Conservation (phyloP, 2,329 filamentous ascomycete species). For the Emmonsiellopsis sp. region DNA sequence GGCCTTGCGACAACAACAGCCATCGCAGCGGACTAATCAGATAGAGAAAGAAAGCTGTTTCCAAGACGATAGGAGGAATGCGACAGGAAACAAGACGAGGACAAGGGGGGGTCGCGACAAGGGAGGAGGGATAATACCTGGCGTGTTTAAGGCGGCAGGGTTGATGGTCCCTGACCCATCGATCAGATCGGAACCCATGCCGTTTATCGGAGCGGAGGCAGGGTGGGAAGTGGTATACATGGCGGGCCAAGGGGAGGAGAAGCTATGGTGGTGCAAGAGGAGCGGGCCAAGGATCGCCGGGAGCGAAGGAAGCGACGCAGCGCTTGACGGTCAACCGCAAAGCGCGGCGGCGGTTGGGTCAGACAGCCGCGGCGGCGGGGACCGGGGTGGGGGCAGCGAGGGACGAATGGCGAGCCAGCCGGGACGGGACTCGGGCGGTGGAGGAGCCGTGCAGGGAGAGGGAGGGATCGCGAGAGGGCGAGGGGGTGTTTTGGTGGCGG, state of each 20-base stretch:
- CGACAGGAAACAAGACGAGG: neutral
- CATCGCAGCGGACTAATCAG: neutral
- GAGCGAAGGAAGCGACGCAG: neutral
- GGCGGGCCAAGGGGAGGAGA: conserved; percentile 11
- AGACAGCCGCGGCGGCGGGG: neutral
- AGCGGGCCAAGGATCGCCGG: conserved; percentile 3
- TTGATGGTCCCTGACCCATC: conserved; percentile 85
- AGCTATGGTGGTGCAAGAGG: conserved; percentile 7
- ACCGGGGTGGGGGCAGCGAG: neutral
- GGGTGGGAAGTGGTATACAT: conserved; percentile 40
- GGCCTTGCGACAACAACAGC: neutral
- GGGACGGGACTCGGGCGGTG: neutral
- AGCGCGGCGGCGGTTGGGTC: conserved; percentile 1
- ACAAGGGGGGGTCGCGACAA: conserved; percentile 5
- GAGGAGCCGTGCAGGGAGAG: neutral
- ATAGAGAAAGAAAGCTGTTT: neutral
- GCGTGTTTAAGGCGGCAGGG: conserved; percentile 73
- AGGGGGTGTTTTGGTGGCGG: neutral
- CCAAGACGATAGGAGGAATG: neutral
- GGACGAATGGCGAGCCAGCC: neutral
- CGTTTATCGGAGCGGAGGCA: conserved; percentile 55
- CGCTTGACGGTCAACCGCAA: neutral
- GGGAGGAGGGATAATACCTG: conserved; percentile 45
- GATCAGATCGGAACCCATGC: conserved; percentile 41
- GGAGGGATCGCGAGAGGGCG: neutral